Evolutionary conservation across 2,329 filamentous ascomycete genomes (phyloP).

Genomic region (Xylaria sp.): DNA sequence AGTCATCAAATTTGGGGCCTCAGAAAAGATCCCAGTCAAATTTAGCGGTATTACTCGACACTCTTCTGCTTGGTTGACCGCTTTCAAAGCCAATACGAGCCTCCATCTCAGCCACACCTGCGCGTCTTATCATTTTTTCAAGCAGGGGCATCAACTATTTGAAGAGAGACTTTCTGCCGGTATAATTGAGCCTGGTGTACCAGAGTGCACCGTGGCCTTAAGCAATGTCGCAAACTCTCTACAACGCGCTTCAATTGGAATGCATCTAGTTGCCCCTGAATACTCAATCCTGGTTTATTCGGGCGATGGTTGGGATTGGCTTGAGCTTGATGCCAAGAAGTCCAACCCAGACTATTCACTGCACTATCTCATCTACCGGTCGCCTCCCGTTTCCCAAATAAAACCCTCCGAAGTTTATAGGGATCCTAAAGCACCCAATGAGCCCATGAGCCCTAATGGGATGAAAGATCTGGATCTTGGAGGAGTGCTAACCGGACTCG

Average conservation of each 20-base stretch:
- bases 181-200: slow-evolving; percentile 24
- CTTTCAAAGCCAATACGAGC: slow-evolving; percentile 32
- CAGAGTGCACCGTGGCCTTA: slow-evolving; percentile 25
- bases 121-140: slow-evolving; percentile 34
- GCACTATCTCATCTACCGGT: slow-evolving; percentile 36
- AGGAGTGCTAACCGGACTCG: slow-evolving; percentile 30
- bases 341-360: slow-evolving; percentile 24
- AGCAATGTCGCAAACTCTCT: slow-evolving; percentile 34
- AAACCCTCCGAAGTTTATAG: slow-evolving; percentile 29
- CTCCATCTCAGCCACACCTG: slow-evolving; percentile 36
- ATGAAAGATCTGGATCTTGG: slow-evolving; percentile 28
- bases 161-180: slow-evolving; percentile 33
- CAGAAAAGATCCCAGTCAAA: slow-evolving; percentile 31
- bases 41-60: slow-evolving; percentile 37
- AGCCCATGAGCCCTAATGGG: slow-evolving; percentile 15
- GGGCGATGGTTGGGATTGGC: slow-evolving; percentile 31
- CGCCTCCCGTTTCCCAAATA: slow-evolving; percentile 22
- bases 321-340: slow-evolving; percentile 24
- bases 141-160: slow-evolving; percentile 22
- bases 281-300: slow-evolving; percentile 42
- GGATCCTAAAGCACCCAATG: slow-evolving; percentile 6
- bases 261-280: slow-evolving; percentile 34
- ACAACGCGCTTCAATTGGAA: slow-evolving; percentile 28
- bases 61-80: slow-evolving; percentile 32
- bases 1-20: slow-evolving; percentile 34